Evolutionary conservation across 306 rosid genomes (phyloP), one percentile per base, ranked within the genome.

Genomic region (Glycine tomentella): DNA sequence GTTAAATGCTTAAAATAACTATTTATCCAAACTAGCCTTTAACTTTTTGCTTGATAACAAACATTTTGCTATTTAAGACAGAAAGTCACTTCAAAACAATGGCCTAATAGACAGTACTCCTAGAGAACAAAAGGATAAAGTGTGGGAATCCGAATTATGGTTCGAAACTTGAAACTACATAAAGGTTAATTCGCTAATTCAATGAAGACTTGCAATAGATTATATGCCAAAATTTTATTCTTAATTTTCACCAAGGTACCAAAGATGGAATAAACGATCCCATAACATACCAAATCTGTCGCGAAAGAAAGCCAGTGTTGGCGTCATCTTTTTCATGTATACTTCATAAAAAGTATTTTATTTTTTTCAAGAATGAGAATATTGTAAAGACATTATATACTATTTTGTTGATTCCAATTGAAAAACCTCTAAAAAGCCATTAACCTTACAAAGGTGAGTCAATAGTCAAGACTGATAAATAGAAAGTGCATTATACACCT

Each of bases 251-350:
- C 57, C 34, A 75, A 45, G 17, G 67, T 20, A 31, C 68, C 16
- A 38, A 64, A 42, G 6, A 34, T 50, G 9, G 51, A 25, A 10
- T 15, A 16, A 33, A 33, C 10, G 63, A 48, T 64, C 50, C 63
- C 72, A 49, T 34, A n/a, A 49, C 40, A n/a, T n/a, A 48, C 81
- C 73, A 49, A 49, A 31, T 62, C 49, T n/a, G 72, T 63, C 80
- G 33, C 31, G n/a, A 58, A 59, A 45, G 25, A 20, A 56, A 75
- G 12, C 59, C 58, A 11, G 7, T 59, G 2, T 48, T 33, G 16
- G 52, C 50, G 64, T n/a, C 8, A 49, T 34, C 36, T 15, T 63
- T 49, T 49, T 63, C 44, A n/a, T n/a, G 6, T 38, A 38, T 4
- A 38, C 44, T 38, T 38, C 44, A 38, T 38, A 38, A 66, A 40